Percentiles rank a stretch among this genome's conserved stretches.
Conservation (phyloP, 345 rosid genomes). For the Arabidopsis arenosa region DNA sequence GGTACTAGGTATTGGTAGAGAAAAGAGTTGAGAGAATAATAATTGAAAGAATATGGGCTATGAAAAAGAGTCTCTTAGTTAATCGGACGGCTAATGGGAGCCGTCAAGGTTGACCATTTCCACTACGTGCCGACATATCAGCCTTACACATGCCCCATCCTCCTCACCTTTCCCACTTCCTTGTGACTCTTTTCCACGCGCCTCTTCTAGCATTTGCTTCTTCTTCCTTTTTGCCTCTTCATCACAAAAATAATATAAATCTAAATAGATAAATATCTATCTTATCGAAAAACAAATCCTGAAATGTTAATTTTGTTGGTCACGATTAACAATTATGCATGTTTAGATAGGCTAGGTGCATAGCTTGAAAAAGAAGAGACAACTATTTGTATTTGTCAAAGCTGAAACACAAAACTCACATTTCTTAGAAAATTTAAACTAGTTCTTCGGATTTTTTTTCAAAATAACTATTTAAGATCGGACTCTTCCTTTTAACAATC, state of each 20-base stretch:
- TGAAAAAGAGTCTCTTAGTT: conserved; percentile 18
- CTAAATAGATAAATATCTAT: background rate
- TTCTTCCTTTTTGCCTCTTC: background rate
- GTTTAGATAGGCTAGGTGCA: background rate
- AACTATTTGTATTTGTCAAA: background rate
- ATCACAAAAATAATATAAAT: background rate
- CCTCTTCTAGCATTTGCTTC: conserved; percentile 3
- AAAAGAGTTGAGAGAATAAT: conserved; percentile 18
- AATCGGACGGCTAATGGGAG: conserved; percentile 42
- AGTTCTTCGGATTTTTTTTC: background rate
- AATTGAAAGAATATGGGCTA: conserved; percentile 37
- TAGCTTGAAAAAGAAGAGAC: background rate
- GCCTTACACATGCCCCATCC: conserved; percentile 40
- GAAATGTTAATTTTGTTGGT: background rate
- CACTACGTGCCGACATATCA: conserved; percentile 38
- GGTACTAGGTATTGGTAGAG: conserved; percentile 39
- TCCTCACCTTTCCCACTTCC: conserved; percentile 22
- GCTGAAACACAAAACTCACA: background rate
- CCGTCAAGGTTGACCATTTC: conserved; percentile 46
- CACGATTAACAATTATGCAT: background rate
- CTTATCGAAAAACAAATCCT: background rate
- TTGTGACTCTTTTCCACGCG: conserved; percentile 23
- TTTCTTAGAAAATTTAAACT: background rate
- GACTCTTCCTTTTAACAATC: background rate
- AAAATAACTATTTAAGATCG: background rate